These are phyloP conservation scores for Vigna unguiculata DNA, from an alignment of 306 rosid species.

Conservation along the genomic window DNA sequence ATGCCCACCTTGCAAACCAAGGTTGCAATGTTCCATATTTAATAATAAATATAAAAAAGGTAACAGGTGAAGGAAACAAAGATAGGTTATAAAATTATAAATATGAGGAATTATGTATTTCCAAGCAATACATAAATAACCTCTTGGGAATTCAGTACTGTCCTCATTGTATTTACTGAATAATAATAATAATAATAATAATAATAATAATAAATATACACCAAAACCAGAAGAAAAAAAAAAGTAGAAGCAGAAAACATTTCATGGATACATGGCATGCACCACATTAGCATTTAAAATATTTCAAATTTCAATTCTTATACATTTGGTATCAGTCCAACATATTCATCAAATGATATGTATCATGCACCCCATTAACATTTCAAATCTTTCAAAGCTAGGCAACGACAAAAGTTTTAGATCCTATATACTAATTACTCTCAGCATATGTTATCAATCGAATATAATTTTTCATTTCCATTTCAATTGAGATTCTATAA, in stretches of 20 bases:
- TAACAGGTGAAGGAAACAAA: neutral
- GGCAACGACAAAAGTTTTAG: neutral
- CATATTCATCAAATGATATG: conserved; percentile 10
- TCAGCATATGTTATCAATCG: conserved; percentile 20
- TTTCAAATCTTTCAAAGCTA: neutral
- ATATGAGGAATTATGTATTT: conserved; percentile 16
- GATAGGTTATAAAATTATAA: neutral
- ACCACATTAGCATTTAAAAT: neutral
- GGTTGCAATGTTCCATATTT: neutral
- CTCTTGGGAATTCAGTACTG: neutral
- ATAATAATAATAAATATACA: neutral
- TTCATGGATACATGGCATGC: neutral
- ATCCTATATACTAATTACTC: neutral
- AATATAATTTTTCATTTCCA: conserved; percentile 22
- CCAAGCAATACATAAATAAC: conserved; percentile 6
- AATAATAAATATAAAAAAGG: neutral
- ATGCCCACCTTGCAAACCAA: neutral
- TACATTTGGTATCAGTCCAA: neutral
- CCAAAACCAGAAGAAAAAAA: neutral
- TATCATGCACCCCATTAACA: too few species aligned
- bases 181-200: neutral
- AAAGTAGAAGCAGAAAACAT: conserved; percentile 7
- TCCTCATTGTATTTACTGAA: conserved; percentile 19
- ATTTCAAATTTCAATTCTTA: conserved; percentile 4
- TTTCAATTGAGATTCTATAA: conserved; percentile 11